Evolutionary conservation across 2,329 filamentous ascomycete species (phyloP), one percentile per base, ranked within the genome.

Genomic region (Capronia americana): DNA sequence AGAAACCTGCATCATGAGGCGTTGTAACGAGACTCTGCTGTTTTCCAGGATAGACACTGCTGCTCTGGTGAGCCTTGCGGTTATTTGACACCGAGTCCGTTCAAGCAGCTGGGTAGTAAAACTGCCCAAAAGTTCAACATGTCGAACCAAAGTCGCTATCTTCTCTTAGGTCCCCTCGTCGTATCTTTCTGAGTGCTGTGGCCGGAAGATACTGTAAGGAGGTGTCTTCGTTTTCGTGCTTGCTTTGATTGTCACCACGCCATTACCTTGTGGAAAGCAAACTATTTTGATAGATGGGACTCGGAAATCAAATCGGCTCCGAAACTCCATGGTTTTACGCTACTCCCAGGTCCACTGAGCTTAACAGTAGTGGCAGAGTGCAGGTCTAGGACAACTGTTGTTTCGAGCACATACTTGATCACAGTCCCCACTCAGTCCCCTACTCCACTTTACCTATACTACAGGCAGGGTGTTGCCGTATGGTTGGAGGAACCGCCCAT

Each of bases 21-120:
- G 60, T 23, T 62, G 50, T 62, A 56, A 62, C 38, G 60, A 56
- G 60, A 50, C 51, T 34, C n/a, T 62, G 34, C 50, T 56, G 48
- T 34, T 46, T 62, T 44, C 30, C 53, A 55, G 53, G 53, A 55
- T 55, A 55, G 53, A 55, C 38, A n/a, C 26, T 34, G 24, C 26
- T 55, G 53, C 28, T 34, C 48, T 8, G 48, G 48, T 51, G 23
- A 51, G 24, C 23, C n/a, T 28, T 28, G 48, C 10, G 20, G 48
- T 12, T 20, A 26, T 20, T 51, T 12, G 20, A 51, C 10, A 51
- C 26, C 20, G 10, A 23, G 48, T 51, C 23, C 26, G 53, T 28
- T 14, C 53, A 55, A 30, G 53, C 26, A 55, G 14, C 24, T 10
- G 53, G 24, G 26, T 55, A 1, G 53, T 55, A 55, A 28, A 32